Base-by-base conservation (phyloP, 1,284 basidiomycete species). In the Naganishia albida region DNA sequence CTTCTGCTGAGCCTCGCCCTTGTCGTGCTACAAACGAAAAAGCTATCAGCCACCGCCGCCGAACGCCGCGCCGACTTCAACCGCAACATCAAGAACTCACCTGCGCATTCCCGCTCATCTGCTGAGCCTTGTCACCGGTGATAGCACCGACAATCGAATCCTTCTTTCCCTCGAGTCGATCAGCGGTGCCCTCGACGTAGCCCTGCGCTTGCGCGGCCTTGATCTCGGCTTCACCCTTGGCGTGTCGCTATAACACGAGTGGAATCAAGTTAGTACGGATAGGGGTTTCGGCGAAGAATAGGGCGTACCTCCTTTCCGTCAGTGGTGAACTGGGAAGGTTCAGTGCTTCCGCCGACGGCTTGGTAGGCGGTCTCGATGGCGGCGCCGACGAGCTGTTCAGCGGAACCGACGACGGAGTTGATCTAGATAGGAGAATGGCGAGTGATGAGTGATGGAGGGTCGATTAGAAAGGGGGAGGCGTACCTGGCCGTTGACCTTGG, bases 101-200 rank as follows among this genome's bases (percentile, higher is more conserved):
- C 70, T 75, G 74, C 26, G 64, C 71, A 82, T 75, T 71, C 82
- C 87, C 87, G 20, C 80, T 57, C 26, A 76, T 71, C 74, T 89
- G 83, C 75, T 89, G 84, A 39, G 80, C 65, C 72, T 85, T 84
- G 77, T 89, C 88, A 42, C 87, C 88, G 16, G 81, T 84, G 43
- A 88, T 68, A 4, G 87, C 85, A 40, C 86, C 88, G 40, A 86
- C 82, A 34, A 89, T 78, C 25, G 84, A 80, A 70, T 89, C 63
- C 70, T 85, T 85, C 81, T 88, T 88, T 63, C 88, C 88, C 48
- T 76, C 76, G 23, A 86, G 44, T 64, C 84, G 83, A 74, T 89
- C 88, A 7, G 78, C 64, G 3, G 80, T 77, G 43, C 88, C 88
- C 70, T 89, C 83, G 18, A 78, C 83, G 72, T 78, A 81, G 38